Base-by-base conservation (phyloP, 345 rosid species). In the Brassica rapa region DNA sequence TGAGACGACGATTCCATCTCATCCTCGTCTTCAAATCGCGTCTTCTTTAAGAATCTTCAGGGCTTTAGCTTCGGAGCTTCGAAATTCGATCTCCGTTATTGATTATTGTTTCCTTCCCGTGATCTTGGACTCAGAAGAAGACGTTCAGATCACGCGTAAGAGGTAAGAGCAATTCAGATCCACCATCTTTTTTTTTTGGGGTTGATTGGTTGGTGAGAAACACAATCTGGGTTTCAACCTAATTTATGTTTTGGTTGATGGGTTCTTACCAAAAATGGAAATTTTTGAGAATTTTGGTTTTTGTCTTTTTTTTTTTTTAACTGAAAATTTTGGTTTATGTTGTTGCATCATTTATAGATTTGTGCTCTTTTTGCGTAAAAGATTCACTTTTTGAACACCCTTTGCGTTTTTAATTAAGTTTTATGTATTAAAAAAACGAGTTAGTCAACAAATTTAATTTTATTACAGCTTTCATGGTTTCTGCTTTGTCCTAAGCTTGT, bases 131-230 rank as follows among this genome's bases (percentile, higher is more conserved):
- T 19, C 30, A 37, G 41, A 37, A 10, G 43, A 37, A 37, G 43
- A 37, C 43, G 43, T 37, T 37, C 30, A 37, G 57, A 72, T 79
- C 74, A 67, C 16, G 57, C 25, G 9, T 37, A 6, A 11, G 21
- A 56, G 79, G 83, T 80, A 68, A 62, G 8, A 4, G 55, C 23
- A 41, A 37, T 74, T 80, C 67, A 74, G 67, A 80, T 74, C 79
- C 72, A 73, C 53, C 66, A 2, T 11, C 14, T 63, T 62, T 33
- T 30, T 33, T 24, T 62, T 30, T 32, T 10, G 10, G 2, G n/a
- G 9, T 53, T 12, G 32, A 71, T 61, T 27, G 14, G 12, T 71
- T 71, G 25, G 43, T 55, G 70, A 71, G 65, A 78, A 12, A 6
- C 8, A 67, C 43, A 21, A 64, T 27, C 62, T 66, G 25, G 39